These are phyloP conservation scores for Magnolia kwangsiensis DNA, from an alignment of 164 flowering plant species.

Conservation along the genomic window DNA sequence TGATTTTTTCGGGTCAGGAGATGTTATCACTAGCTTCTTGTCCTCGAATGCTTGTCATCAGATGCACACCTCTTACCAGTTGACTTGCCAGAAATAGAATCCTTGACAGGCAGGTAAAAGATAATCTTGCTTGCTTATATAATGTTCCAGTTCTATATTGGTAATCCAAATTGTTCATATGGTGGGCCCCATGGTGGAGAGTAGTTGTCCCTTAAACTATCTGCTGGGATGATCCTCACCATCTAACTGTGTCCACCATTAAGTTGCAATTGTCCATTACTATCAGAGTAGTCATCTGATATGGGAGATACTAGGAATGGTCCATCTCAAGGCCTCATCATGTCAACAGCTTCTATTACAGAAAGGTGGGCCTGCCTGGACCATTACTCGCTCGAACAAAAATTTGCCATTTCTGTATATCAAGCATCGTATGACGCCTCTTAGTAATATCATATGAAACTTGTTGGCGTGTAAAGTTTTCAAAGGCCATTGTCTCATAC, in stretches of 20 bases:
- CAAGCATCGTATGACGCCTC: not conserved
- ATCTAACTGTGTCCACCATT: no score
- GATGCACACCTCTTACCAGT: slow-evolving; percentile 92
- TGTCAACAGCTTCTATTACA: no score
- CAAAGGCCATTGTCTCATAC: not conserved
- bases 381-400: no score
- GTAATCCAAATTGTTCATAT: not conserved
- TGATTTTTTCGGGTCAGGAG: not conserved
- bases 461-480: no score
- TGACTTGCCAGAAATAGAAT: slow-evolving; percentile 70
- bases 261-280: no score
- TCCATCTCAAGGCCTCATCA: not conserved
- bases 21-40: not conserved
- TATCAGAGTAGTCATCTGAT: no score
- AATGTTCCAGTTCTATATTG: not conserved
- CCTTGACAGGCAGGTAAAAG: slow-evolving; percentile 64
- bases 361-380: no score
- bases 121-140: not conserved
- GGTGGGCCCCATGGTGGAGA: not conserved
- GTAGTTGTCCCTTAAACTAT: not conserved
- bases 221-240: no score
- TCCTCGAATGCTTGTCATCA: slow-evolving; percentile 32
- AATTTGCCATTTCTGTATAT: not conserved
- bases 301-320: not conserved
- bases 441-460: not conserved